Conservation (phyloP, 257 asterid species). For the Ehretia macrophylla region DNA sequence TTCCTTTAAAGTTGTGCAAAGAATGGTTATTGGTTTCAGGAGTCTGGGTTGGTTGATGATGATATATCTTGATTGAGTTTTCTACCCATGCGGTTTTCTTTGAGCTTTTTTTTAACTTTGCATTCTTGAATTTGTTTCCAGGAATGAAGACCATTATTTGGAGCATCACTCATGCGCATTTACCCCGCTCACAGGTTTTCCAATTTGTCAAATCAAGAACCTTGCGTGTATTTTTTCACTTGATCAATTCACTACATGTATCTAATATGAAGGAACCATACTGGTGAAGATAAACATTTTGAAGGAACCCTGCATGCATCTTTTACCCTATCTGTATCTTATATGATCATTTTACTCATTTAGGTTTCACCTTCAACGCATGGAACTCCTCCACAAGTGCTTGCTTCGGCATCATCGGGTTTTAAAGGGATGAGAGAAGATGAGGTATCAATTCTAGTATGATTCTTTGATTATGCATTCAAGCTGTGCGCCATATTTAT, state of each 20-base stretch:
- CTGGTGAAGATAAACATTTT: too few species aligned
- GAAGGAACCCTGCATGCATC: too few species aligned
- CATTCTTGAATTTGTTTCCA: constrained; percentile 26
- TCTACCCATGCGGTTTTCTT: not conserved
- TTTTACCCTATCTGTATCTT: constrained; percentile 13
- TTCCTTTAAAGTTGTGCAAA: not conserved
- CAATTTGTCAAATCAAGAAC: not conserved
- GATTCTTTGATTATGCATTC: constrained; percentile 13
- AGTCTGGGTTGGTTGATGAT: not conserved
- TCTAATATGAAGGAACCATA: too few species aligned
- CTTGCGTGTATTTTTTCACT: not conserved
- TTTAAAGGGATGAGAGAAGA: constrained; percentile 97
- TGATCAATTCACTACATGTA: too few species aligned
- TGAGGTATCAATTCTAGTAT: constrained; percentile 51
- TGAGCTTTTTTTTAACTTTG: not conserved
- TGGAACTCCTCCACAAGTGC: constrained; percentile 80
- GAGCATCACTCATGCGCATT: constrained; percentile 98
- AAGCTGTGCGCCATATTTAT: constrained; percentile 12
- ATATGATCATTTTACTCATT: constrained; percentile 19
- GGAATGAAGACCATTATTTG: constrained; percentile 99
- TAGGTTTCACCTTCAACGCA: constrained; percentile 92
- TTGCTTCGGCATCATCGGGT: constrained; percentile 60
- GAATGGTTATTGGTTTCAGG: not conserved
- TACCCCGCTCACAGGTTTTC: constrained; percentile 89
- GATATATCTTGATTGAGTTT: not conserved